Base-by-base conservation (phyloP, 495 filamentous ascomycete species). In the Penicillium diatomitis region DNA sequence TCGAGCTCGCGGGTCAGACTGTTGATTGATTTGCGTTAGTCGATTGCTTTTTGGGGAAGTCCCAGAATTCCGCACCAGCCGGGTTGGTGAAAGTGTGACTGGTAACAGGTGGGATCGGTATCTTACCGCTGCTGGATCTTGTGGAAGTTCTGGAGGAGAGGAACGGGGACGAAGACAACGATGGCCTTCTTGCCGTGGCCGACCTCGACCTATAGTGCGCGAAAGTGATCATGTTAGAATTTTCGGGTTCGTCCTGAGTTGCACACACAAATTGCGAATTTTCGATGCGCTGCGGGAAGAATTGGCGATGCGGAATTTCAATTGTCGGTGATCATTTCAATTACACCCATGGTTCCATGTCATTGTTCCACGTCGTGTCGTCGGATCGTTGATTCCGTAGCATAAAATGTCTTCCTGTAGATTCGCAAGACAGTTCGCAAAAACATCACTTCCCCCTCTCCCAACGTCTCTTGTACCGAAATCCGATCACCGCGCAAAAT, bases 171-270 rank as follows among this genome's bases (percentile, higher is more conserved):
- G 84, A 98, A 98, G 84, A 98, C 88, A 77, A 96, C 88, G 76
- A 98, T 96, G 61, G 92, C 92, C 82, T 98, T 98, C 82, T 95
- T 95, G 83, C 92, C 92, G 78, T 95, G 89, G 77, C 91, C 91
- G 74, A 96, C 92, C 79, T 98, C 92, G 76, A 98, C 87, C 92
- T 96, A 67, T 65, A 62, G 43, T 32, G 41, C 20, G 20, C 20
- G 20, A 20, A 20, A 49, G 43, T 36, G 34, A 47, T 33, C 31
- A 57, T 57, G 55, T 64, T 52, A 67, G 63, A 57, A 54, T 29
- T 39, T 49, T 33, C 20, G 20, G 32, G 46, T 40, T 59, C 46
- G 27, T 30, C 9, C 46, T 39, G 20, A 55, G 36, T 12, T 48
- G 39, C 39, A 38, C 41, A 45, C 44, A 50, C 57, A 51, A 53